A percentile compares a stretch with the other conserved stretches of the same genome.
Evolutionary conservation across 352 stramenopile species (phyloP).

Genomic region (Plasmopara viticola): DNA sequence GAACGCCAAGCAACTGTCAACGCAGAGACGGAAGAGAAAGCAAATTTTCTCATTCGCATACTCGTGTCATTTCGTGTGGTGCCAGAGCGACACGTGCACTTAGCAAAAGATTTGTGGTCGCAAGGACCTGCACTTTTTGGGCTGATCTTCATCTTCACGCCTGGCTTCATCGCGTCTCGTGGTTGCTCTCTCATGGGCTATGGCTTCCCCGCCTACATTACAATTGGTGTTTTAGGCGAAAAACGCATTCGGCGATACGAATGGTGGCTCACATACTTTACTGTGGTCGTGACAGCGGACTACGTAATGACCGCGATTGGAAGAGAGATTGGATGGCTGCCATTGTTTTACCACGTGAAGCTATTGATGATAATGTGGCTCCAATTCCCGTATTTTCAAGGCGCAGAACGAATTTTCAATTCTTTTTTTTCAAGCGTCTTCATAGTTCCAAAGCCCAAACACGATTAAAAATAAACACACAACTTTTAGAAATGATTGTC

Average conservation of each 20-base stretch:
- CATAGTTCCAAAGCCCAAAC: constrained; percentile 36
- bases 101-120: constrained; percentile 72
- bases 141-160: constrained; percentile 82
- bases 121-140: constrained; percentile 70
- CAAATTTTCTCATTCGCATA: constrained; percentile 62
- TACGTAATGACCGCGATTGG: constrained; percentile 57
- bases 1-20: constrained; percentile 24
- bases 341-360: constrained; percentile 84
- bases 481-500: too few species aligned
- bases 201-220: constrained; percentile 79
- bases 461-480: constrained; percentile 28
- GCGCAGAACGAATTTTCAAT: constrained; percentile 79
- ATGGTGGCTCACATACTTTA: constrained; percentile 85
- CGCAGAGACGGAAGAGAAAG: constrained; percentile 29
- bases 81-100: constrained; percentile 53
- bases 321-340: constrained; percentile 64
- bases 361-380: constrained; percentile 82
- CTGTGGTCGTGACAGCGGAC: constrained; percentile 58
- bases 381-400: constrained; percentile 88
- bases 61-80: constrained; percentile 62
- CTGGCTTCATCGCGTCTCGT: constrained; percentile 71
- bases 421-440: constrained; percentile 68
- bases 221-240: constrained; percentile 68
- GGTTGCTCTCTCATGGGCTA: constrained; percentile 72
- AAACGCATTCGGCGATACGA: constrained; percentile 76